Conservation (phyloP, 768 basidiomycete genomes). For the Cubamyces lactineus region DNA sequence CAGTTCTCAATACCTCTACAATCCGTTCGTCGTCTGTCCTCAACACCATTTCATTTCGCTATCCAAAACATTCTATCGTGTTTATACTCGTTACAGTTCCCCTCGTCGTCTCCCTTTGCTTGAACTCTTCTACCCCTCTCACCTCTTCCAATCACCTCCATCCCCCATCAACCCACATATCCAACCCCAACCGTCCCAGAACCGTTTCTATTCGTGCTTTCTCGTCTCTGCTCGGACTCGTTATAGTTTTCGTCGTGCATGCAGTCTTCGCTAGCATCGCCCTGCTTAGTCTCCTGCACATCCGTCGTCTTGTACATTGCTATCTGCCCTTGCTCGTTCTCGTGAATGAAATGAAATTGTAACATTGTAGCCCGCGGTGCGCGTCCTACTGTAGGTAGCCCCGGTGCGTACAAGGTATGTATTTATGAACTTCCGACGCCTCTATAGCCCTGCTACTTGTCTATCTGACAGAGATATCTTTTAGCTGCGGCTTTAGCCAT, state of each 20-base stretch:
- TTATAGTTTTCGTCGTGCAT: neutral
- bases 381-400: neutral
- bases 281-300: slow-evolving; percentile 6
- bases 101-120: neutral
- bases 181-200: neutral
- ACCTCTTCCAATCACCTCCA: neutral
- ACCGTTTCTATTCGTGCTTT: neutral
- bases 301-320: slow-evolving; percentile 2
- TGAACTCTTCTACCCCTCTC: neutral
- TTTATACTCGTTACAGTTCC: too few relatives aligned
- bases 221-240: slow-evolving; percentile 1
- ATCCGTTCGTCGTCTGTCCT: neutral
- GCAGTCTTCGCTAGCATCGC: slow-evolving; percentile 10
- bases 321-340: neutral
- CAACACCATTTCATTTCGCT: neutral
- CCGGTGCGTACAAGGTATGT: neutral
- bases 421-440: too few relatives aligned
- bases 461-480: neutral
- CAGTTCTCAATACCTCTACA: neutral
- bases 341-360: slow-evolving; percentile 5
- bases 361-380: slow-evolving; percentile 8
- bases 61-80: too few relatives aligned
- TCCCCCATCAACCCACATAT: neutral
- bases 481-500: neutral
- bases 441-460: too few relatives aligned